Evolutionary conservation across 1,284 basidiomycete species (phyloP).

Genomic region (Ceratobasidium sp.): DNA sequence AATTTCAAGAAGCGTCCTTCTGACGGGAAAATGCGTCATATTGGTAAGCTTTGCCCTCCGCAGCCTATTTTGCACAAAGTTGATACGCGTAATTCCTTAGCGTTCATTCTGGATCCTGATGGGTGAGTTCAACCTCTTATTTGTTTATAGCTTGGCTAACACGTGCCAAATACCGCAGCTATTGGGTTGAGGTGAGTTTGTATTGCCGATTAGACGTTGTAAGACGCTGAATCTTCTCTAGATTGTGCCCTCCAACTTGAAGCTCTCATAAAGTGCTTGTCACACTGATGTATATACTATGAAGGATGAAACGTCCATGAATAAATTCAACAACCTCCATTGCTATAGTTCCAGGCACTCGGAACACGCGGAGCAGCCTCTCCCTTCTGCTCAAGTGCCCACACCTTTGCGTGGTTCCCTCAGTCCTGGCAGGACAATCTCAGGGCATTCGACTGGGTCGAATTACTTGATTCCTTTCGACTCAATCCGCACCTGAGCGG

Average conservation of each 20-base stretch:
- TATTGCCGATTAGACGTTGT: background rate
- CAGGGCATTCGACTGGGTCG: no score
- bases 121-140: constrained; percentile 58
- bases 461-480: no score
- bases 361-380: no score
- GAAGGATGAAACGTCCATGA: no score
- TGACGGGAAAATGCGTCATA: constrained; percentile 84
- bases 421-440: no score
- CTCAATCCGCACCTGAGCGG: no score
- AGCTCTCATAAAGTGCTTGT: constrained; percentile 16
- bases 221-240: constrained; percentile 14
- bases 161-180: constrained; percentile 53
- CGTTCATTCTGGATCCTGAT: constrained; percentile 92
- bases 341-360: no score
- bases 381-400: no score
- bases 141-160: constrained; percentile 19
- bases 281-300: no score
- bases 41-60: constrained; percentile 25
- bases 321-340: no score
- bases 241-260: constrained; percentile 42
- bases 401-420: no score
- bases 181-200: constrained; percentile 52
- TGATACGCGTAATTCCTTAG: constrained; percentile 63
- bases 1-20: constrained; percentile 89
- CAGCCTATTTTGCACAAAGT: background rate